phyloP scores from a whole-genome alignment of 306 rosid species.

The Cucumis sativus region DNA sequence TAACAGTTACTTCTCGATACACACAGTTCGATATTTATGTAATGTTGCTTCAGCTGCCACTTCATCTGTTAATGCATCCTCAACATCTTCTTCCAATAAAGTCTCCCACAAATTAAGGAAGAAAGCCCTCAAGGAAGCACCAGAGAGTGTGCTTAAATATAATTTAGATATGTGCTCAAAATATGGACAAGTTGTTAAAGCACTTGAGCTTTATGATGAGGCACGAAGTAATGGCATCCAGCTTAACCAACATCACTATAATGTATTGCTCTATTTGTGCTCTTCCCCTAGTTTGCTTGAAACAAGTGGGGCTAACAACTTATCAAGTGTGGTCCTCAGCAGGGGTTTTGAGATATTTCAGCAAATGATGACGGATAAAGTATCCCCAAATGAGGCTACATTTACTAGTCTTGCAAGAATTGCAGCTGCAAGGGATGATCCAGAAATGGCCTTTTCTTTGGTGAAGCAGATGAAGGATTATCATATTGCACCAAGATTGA shows the following conservation, averaged over 20 bases:
- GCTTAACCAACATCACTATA: conserved; percentile 40
- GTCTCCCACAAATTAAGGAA: conserved; percentile 24
- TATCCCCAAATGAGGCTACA: conserved; percentile 63
- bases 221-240: conserved; percentile 31
- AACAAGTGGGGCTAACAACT: conserved; percentile 5
- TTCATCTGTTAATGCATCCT: conserved; percentile 9
- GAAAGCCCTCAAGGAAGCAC: conserved; percentile 37
- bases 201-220: conserved; percentile 63
- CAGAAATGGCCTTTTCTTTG: conserved; percentile 75
- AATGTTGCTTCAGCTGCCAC: conserved; percentile 18
- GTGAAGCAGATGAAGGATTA: conserved; percentile 54
- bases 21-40: conserved; percentile 13
- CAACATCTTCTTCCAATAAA: not conserved
- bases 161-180: conserved; percentile 48
- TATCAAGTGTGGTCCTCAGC: conserved; percentile 16
- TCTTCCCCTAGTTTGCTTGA: conserved; percentile 21
- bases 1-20: not conserved
- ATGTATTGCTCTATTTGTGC: conserved; percentile 55
- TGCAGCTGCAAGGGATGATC: conserved; percentile 57
- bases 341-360: conserved; percentile 76
- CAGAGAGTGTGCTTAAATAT: conserved; percentile 31
- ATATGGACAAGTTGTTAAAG: conserved; percentile 35
- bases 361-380: conserved; percentile 46
- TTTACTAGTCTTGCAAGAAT: conserved; percentile 79
- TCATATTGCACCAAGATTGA: conserved; percentile 49